Conservation (phyloP, 202 grass and related monocot genomes). For the Zizania palustris region DNA sequence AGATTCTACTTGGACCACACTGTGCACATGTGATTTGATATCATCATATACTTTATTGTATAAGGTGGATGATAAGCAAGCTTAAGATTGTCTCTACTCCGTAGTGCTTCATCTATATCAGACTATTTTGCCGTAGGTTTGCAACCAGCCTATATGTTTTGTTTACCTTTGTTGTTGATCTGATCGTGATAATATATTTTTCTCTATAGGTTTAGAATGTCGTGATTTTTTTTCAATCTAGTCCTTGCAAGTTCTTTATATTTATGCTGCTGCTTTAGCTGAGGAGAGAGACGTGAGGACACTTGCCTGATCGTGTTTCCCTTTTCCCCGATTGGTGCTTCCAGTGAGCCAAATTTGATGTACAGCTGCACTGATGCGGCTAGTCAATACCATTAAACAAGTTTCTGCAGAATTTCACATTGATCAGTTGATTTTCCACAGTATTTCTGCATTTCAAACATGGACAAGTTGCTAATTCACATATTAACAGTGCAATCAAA, state of each 20-base stretch:
- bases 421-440: neutral
- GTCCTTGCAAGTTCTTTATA: constrained; percentile 16
- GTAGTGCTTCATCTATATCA: too few relatives aligned
- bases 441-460: neutral
- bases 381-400: neutral
- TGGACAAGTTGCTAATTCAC: neutral
- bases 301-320: neutral
- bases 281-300: neutral
- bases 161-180: too few relatives aligned
- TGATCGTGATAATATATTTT: too few relatives aligned
- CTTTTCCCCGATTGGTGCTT: constrained; percentile 3
- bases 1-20: constrained; percentile 39
- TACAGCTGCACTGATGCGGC: neutral
- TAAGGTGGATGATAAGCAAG: neutral
- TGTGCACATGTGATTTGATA: neutral
- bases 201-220: too few relatives aligned
- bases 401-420: neutral
- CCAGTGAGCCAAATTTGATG: neutral
- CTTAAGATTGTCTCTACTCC: constrained; percentile 33
- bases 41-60: neutral
- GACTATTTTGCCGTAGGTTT: too few relatives aligned
- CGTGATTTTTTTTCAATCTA: neutral
- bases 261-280: neutral
- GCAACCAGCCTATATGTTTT: too few relatives aligned
- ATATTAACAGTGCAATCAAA: neutral